Percentiles rank a stretch among this genome's conserved stretches.
phyloP scores from a whole-genome alignment of 108 stramenopile genomes.

The Seminavis robusta region DNA sequence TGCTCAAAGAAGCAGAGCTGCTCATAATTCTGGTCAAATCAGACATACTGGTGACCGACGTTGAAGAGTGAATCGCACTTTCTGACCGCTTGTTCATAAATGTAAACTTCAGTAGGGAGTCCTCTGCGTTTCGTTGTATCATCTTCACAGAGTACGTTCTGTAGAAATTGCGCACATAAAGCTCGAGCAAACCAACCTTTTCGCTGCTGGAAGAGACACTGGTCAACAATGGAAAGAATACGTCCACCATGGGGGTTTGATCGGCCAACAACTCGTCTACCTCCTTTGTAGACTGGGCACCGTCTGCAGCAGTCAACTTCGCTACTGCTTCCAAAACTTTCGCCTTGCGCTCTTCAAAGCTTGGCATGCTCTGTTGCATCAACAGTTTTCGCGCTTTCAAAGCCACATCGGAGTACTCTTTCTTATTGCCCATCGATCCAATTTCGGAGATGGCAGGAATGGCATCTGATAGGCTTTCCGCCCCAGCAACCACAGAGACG shows the following conservation, averaged over 20 bases:
- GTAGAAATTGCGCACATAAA: conserved; percentile 84
- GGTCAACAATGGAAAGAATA: conserved; percentile 78
- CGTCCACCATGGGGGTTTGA: conserved; percentile 79
- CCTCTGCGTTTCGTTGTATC: conserved; percentile 40
- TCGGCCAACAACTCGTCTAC: conserved; percentile 74
- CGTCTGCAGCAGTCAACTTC: conserved; percentile 28
- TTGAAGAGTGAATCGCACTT: conserved; percentile 61
- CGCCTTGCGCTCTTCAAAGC: conserved; percentile 69
- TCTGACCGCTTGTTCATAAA: conserved; percentile 69
- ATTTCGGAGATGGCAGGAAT: conserved; percentile 89
- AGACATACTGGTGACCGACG: conserved; percentile 80
- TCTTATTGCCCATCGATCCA: conserved; percentile 81
- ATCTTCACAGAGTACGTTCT: conserved; percentile 72
- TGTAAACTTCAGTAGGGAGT: conserved; percentile 61
- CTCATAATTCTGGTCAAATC: conserved; percentile 74
- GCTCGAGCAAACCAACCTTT: conserved; percentile 70
- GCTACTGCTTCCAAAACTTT: conserved; percentile 52
- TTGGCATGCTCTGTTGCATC: conserved; percentile 91
- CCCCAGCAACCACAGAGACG: conserved; percentile 68
- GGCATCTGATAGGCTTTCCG: conserved; percentile 69
- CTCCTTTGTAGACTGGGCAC: conserved; percentile 20
- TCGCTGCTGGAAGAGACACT: conserved; percentile 36
- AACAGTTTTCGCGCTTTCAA: conserved; percentile 85
- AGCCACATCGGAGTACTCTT: conserved; percentile 73
- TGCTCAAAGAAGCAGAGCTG: conserved; percentile 46